Evolutionary conservation across 2,329 filamentous ascomycete genomes (phyloP), one percentile per base, ranked within the genome.

Genomic region (Shiraia sp.): DNA sequence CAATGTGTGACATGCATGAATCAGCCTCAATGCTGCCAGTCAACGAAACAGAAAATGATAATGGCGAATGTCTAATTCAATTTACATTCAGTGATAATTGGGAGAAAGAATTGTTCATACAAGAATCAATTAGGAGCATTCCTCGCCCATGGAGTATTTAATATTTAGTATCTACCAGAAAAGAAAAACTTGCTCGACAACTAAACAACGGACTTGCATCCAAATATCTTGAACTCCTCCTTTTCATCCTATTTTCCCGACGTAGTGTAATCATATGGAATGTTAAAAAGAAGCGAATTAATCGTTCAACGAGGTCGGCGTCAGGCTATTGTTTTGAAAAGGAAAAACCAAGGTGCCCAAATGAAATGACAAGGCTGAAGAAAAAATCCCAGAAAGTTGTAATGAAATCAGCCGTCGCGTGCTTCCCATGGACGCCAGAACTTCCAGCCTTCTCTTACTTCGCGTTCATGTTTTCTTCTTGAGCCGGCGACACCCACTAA

Each of bases 401-500:
- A 22, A n/a, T n/a, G 22, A 26, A 15, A 38, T 51, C 32, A 53
- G 25, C 47, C 40, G 15, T 55, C 51, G 9, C 45, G 39, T 19
- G 47, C 38, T 36, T 66, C 59, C 65, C 65, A 70, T 9, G 68
- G 66, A 39, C 68, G 59, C 68, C 68, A 71, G 43, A 71, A 71
- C 48, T 63, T 69, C 68, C 68, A 71, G 2, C 68, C 68, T 45
- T 71, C 68, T 28, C 68, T 47, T 6, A 68, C 67, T 13, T 69
- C 65, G 29, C 53, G 49, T 12, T 56, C 55, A 5, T 47, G 44
- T 41, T 52, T 59, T 38, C 56, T 50, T 37, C 58, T 53, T 26
- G 54, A 51, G 36, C 59, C 58, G 17, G 46, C 55, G 2, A 95
- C 89, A 12, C 92, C 91, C 1, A 96, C 92, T 28, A 99, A 74